Evolutionary conservation across 768 basidiomycete species (phyloP).

Genomic region (Trametes gibbosa): DNA sequence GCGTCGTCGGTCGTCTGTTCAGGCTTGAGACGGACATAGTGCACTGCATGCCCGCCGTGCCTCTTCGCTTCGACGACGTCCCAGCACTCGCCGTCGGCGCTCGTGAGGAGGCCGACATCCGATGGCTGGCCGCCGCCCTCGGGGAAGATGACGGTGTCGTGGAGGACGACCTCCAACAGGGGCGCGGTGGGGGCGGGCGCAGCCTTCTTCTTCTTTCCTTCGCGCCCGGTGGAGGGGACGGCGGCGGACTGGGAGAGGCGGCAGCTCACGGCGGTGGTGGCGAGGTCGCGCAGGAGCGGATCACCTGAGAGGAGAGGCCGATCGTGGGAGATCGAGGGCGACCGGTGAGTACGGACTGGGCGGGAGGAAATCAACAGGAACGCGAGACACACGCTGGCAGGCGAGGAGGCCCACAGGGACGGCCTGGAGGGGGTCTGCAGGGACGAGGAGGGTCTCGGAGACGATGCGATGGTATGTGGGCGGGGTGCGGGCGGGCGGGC

Average conservation of each 20-base stretch:
- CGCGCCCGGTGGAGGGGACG: conserved; percentile 30
- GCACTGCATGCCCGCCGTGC: conserved; percentile 71
- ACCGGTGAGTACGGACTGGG: background rate
- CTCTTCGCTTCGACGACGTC: conserved; percentile 65
- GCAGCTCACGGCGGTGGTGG: conserved; percentile 54
- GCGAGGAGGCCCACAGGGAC: conserved; percentile 76
- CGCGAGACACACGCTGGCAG: conserved; percentile 59
- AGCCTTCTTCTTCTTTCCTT: conserved; percentile 52
- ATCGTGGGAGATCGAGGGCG: background rate
- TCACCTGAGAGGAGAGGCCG: conserved; percentile 46
- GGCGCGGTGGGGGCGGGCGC: conserved; percentile 47
- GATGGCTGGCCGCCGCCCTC: conserved; percentile 83
- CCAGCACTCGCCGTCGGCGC: conserved; percentile 46
- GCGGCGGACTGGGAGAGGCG: conserved; percentile 44
- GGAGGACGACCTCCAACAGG: conserved; percentile 63
- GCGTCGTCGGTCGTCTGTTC: conserved; percentile 42
- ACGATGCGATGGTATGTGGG: conserved; percentile 64
- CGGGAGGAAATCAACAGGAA: conserved; percentile 2
- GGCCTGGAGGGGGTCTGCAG: conserved; percentile 46
- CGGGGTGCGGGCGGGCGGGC: conserved; percentile 43
- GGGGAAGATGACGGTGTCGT: conserved; percentile 79
- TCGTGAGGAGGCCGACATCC: conserved; percentile 60
- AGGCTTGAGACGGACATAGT: conserved; percentile 52
- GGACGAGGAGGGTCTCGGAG: conserved; percentile 53
- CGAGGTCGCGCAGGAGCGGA: conserved; percentile 59